Percentiles rank a stretch among this genome's conserved stretches.
These are phyloP conservation scores for Cyclotella baltica DNA, from an alignment of 108 stramenopile species.

Conservation along the genomic window DNA sequence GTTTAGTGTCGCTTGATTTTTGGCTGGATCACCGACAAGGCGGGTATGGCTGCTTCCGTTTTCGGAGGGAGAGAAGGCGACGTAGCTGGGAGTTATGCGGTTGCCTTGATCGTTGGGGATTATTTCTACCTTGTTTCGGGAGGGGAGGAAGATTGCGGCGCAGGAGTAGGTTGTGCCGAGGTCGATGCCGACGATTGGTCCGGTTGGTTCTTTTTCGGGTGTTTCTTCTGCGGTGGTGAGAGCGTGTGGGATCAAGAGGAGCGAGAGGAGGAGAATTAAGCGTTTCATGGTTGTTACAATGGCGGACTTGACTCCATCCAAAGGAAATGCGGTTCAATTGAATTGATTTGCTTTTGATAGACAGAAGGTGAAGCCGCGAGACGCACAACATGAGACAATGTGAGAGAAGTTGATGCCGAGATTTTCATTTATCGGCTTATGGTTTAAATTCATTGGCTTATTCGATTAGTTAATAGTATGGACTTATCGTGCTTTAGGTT, in stretches of 20 bases:
- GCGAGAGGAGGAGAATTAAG: not conserved
- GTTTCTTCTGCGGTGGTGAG: not conserved
- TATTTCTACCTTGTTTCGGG: conserved; percentile 92
- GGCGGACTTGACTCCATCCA: not conserved
- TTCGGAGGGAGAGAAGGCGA: conserved; percentile 76
- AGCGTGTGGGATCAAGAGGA: not conserved
- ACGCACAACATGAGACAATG: too few species aligned
- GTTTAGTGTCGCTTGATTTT: conserved; percentile 98
- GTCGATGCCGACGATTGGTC: conserved; percentile 74
- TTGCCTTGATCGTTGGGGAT: conserved; percentile 99
- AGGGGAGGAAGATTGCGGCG: conserved; percentile 97
- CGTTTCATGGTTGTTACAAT: not conserved
- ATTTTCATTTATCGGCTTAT: not conserved
- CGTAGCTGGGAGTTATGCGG: conserved; percentile 98
- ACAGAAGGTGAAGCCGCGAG: too few species aligned
- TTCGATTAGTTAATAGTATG: not conserved
- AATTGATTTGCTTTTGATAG: too few species aligned
- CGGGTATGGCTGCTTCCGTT: conserved; percentile 69
- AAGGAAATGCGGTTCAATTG: too few species aligned
- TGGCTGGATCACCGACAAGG: conserved; percentile 98
- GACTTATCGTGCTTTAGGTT: not conserved
- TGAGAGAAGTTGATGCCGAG: not conserved
- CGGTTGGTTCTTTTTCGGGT: not conserved
- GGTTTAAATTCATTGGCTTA: not conserved
- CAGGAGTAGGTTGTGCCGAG: conserved; percentile 99